A percentile compares a stretch with the other conserved stretches of the same genome.
phyloP scores from a whole-genome alignment of 306 rosid genomes.

The Inga laurina region DNA sequence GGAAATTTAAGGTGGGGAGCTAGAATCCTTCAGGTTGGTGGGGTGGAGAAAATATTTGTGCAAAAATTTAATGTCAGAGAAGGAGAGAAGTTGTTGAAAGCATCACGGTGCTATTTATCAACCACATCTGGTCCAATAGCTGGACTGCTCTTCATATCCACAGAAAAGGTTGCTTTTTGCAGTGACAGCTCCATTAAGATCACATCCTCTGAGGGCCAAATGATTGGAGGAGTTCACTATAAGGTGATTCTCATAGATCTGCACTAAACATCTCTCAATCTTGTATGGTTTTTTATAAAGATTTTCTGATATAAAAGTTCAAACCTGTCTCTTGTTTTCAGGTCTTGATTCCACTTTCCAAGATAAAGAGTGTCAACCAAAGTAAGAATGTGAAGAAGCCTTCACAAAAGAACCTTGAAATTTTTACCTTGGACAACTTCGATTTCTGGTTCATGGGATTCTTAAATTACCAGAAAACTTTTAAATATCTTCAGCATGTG shows the following conservation, averaged over 20 bases:
- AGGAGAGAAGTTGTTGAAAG: slow-evolving; percentile 53
- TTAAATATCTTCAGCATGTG: not conserved
- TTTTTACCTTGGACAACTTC: not conserved
- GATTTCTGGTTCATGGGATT: slow-evolving; percentile 7
- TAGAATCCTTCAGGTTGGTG: slow-evolving; percentile 52
- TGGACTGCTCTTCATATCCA: not conserved
- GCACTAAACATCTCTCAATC: not conserved
- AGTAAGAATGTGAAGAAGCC: slow-evolving; percentile 13
- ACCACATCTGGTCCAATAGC: slow-evolving; percentile 62
- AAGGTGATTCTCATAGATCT: not conserved
- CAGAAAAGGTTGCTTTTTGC: not conserved
- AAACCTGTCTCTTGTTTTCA: not conserved
- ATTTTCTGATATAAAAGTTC: not conserved
- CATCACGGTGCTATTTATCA: slow-evolving; percentile 55
- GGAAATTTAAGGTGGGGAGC: slow-evolving; percentile 60
- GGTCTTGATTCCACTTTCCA: not conserved
- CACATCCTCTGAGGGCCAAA: not conserved
- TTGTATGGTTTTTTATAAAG: not conserved
- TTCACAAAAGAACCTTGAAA: slow-evolving; percentile 14
- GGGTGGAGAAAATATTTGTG: slow-evolving; percentile 43
- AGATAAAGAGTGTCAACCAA: not conserved
- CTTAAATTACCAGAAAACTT: not conserved
- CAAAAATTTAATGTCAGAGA: slow-evolving; percentile 39
- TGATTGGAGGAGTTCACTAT: not conserved
- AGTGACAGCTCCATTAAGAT: slow-evolving; percentile 3